Base-by-base conservation (phyloP, 352 stramenopile genomes). In the Phytophthora constricta region DNA sequence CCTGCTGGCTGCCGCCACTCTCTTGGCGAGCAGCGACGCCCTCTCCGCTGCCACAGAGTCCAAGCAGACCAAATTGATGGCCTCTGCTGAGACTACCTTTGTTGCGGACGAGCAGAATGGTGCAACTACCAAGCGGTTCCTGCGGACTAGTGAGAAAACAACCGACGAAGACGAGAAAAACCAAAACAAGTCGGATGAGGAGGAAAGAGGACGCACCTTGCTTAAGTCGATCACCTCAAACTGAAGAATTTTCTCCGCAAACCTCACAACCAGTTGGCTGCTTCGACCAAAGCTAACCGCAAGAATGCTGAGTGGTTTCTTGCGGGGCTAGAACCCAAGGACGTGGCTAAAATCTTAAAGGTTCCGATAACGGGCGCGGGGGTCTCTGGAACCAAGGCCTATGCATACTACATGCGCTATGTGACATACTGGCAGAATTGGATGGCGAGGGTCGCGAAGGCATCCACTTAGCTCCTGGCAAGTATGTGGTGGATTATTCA, bases 21-120 rank as follows among this genome's bases (percentile, higher is more conserved):
- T 68, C 53, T 58, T 62, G 10, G 33, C 42, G 46, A n/a, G 55
- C 10, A 37, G 11, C 5, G 39, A 60, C 16, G 22, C 19, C 16
- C 27, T 47, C 8, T 61, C 37, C 31, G 37, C 42, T 17, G 48
- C 33, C 4, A 27, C 31, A 14, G 31, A 41, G 17, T 23, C 37
- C 20, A 62, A 58, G n/a, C 49, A 48, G 26, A 33, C 4, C 2
- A 47, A 49, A 10, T 8, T 16, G 33, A 46, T 28, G 9, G n/a
- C n/a, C 8, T 7, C 2, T 1, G 41, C 41, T 47, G 31, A 13
- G 31, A 13, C 7, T 37, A 42, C 34, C 34, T 42, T 16, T 39
- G 34, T 42, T 16, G 4, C 34, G 34, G 4, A n/a, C n/a, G n/a
- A n/a, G n/a, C n/a, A n/a, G n/a, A n/a, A n/a, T n/a, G n/a, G n/a